Percentiles rank a stretch among this genome's conserved stretches.
Conservation (phyloP, 164 flowering plant species). For the Stephania japonica region DNA sequence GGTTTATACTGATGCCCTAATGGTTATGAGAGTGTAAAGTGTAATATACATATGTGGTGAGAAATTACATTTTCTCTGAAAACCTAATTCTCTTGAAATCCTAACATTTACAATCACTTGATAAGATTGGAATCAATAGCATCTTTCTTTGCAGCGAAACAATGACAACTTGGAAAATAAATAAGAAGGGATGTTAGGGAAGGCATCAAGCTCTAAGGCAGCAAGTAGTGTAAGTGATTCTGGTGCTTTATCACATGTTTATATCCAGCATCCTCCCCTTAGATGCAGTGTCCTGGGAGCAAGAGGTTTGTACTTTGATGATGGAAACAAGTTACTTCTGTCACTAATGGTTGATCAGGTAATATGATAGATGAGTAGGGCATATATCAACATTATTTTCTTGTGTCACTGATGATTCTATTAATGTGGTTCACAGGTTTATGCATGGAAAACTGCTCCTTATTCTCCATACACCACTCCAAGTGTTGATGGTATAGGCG, state of each 20-base stretch:
- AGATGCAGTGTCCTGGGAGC: constrained; percentile 57
- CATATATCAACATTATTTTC: too few relatives aligned
- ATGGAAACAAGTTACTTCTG: constrained; percentile 71
- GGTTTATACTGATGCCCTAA: background rate
- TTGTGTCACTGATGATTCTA: constrained; percentile 1
- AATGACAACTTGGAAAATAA: background rate
- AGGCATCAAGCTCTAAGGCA: constrained; percentile 55
- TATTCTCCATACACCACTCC: too few relatives aligned
- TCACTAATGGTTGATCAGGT: constrained; percentile 76
- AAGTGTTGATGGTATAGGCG: too few relatives aligned
- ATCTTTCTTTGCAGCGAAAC: background rate
- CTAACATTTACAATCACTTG: background rate
- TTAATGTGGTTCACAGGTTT: constrained; percentile 39
- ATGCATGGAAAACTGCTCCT: constrained; percentile 74
- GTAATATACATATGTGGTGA: too few relatives aligned
- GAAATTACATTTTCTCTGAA: too few relatives aligned
- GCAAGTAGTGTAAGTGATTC: constrained; percentile 47
- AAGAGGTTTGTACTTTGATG: constrained; percentile 73
- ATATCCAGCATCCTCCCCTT: constrained; percentile 69
- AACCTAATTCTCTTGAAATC: background rate
- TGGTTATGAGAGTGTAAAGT: too few relatives aligned
- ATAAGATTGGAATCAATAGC: constrained; percentile 1
- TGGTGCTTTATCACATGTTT: constrained; percentile 86
- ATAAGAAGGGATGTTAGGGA: constrained; percentile 53
- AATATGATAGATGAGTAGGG: constrained; percentile 11